Conservation (phyloP, 352 stramenopile genomes). For the Thraustochytrium striatum region DNA sequence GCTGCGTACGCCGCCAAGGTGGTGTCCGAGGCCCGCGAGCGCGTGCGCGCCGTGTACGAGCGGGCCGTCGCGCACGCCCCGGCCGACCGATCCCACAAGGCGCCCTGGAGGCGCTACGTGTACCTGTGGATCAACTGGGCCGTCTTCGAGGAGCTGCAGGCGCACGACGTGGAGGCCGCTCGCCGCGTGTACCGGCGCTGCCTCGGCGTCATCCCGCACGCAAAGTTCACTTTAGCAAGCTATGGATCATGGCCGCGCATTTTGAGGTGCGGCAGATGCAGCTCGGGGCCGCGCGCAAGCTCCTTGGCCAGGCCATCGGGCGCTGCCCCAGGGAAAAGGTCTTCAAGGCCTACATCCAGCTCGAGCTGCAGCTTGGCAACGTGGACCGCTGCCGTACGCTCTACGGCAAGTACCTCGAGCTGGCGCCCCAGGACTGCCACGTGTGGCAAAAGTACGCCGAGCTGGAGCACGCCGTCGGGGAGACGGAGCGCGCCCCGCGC, state of each 20-base stretch:
- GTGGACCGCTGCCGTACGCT: conserved; percentile 80
- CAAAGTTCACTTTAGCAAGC: conserved; percentile 95
- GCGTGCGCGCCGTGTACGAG: conserved; percentile 91
- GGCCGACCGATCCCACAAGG: conserved; percentile 88
- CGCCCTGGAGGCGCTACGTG: conserved; percentile 97
- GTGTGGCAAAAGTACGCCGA: conserved; percentile 80
- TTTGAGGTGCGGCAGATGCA: conserved; percentile 91
- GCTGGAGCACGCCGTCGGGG: conserved; percentile 89
- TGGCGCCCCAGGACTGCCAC: conserved; percentile 56
- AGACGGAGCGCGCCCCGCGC: conserved; percentile 84
- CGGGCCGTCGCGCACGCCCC: conserved; percentile 82
- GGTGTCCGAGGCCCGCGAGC: conserved; percentile 57
- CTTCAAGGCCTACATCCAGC: conserved; percentile 83
- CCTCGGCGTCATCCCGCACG: conserved; percentile 86
- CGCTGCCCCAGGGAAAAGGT: conserved; percentile 85
- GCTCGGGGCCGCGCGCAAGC: conserved; percentile 75
- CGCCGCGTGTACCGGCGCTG: conserved; percentile 90
- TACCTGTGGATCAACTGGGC: conserved; percentile 99
- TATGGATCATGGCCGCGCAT: conserved; percentile 94
- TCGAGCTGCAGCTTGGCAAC: conserved; percentile 96
- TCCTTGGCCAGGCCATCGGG: conserved; percentile 89
- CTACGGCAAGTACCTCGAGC: conserved; percentile 76
- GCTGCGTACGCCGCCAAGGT: conserved; percentile 47
- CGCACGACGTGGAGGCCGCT: conserved; percentile 65
- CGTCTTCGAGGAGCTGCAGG: conserved; percentile 91